phyloP scores from a whole-genome alignment of 2,329 filamentous ascomycete species.

The Botrytis squamosa region DNA sequence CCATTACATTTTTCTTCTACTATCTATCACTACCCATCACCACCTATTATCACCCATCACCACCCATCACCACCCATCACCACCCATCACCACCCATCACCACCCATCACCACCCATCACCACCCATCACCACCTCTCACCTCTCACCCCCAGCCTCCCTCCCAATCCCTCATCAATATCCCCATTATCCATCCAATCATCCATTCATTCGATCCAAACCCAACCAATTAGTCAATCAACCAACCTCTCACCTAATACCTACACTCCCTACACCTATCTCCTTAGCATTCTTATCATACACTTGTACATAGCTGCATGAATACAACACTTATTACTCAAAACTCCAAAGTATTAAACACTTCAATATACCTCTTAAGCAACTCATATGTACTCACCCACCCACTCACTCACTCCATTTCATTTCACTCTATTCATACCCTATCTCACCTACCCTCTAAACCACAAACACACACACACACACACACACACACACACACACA shows the following conservation, averaged over 20 bases:
- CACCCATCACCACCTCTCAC: neutral
- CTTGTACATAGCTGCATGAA: neutral
- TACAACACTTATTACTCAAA: neutral
- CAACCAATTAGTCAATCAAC: neutral
- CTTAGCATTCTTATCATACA: neutral
- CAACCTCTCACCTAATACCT: neutral
- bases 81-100: no score
- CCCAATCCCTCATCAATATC: neutral
- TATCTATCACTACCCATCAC: no score
- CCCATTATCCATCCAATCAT: neutral
- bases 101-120: neutral
- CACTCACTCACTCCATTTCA: neutral
- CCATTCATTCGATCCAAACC: neutral
- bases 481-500: neutral
- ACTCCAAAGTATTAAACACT: neutral
- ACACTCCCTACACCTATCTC: neutral
- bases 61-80: neutral
- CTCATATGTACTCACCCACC: neutral
- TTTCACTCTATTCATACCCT: neutral
- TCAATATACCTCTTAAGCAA: neutral
- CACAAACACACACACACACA: neutral
- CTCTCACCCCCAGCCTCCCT: no score
- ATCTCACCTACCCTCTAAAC: neutral
- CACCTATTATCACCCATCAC: no score
- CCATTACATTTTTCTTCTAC: no score